A percentile compares a stretch with the other conserved stretches of the same genome.
Evolutionary conservation across 345 rosid species (phyloP).

Genomic region (Dovyalis caffra): DNA sequence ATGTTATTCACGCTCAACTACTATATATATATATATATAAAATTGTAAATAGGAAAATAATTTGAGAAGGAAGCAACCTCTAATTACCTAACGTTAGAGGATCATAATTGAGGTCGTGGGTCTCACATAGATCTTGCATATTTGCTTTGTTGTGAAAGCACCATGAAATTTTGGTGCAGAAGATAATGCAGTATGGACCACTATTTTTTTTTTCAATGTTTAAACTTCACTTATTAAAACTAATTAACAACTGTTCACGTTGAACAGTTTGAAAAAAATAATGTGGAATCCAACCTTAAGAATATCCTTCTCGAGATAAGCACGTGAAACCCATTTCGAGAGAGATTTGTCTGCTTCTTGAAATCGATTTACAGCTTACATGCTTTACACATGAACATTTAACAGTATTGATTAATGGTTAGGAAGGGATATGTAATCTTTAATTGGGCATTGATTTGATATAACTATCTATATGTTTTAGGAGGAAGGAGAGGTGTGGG

Average conservation of each 20-base stretch:
- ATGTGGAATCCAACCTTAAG: slow-evolving; percentile 21
- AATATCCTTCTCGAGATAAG: slow-evolving; percentile 11
- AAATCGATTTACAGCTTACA: background rate
- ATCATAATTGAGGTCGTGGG: background rate
- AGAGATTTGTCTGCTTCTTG: slow-evolving; percentile 16
- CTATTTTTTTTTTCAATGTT: background rate
- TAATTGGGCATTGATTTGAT: background rate
- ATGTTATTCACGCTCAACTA: too few relatives aligned
- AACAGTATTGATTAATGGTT: background rate
- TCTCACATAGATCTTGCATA: background rate
- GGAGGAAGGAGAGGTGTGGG: slow-evolving; percentile 19
- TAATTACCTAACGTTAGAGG: background rate
- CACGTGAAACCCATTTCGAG: slow-evolving; percentile 15
- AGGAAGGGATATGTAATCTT: background rate
- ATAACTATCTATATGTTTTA: background rate
- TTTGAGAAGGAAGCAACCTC: background rate
- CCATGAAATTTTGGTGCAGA: background rate
- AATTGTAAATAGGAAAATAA: background rate
- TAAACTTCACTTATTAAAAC: background rate
- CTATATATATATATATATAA: background rate
- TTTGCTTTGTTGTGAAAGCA: background rate
- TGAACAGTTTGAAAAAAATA: slow-evolving; percentile 13
- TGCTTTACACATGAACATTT: background rate
- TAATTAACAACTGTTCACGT: background rate
- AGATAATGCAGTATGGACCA: background rate